A percentile compares a stretch with the other conserved stretches of the same genome.
phyloP scores from a whole-genome alignment of 805 yeast genomes.

The Starmerella vitae region DNA sequence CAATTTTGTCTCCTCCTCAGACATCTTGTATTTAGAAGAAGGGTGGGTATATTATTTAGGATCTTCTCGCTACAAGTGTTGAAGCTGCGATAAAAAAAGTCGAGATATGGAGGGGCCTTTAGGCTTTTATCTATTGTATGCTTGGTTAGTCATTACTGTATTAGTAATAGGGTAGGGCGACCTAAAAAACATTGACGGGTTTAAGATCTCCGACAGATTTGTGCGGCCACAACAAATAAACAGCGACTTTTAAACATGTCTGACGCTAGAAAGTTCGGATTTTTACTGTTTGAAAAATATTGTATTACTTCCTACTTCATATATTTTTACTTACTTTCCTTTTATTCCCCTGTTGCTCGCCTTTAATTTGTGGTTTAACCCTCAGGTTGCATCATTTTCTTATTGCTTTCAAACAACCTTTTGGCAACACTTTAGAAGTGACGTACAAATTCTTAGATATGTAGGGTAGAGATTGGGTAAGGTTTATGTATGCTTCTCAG shows the following conservation, averaged over 20 bases:
- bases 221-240: conserved; percentile 15
- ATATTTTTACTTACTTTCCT: too few relatives aligned
- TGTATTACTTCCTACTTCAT: too few relatives aligned
- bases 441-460: neutral
- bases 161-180: conserved; percentile 13
- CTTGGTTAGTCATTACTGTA: conserved; percentile 12
- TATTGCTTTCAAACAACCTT: neutral
- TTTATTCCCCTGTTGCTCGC: too few relatives aligned
- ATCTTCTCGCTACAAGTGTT: conserved; percentile 16
- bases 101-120: neutral
- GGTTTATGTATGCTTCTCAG: neutral
- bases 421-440: neutral
- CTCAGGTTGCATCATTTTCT: too few relatives aligned
- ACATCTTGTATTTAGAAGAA: conserved; percentile 23
- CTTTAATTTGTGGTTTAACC: too few relatives aligned
- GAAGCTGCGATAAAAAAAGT: conserved; percentile 9
- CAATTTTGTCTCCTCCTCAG: conserved; percentile 21
- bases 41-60: conserved; percentile 16
- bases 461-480: neutral
- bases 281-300: too few relatives aligned
- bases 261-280: too few relatives aligned
- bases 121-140: conserved; percentile 13
- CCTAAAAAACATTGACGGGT: conserved; percentile 17
- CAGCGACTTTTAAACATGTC: too few relatives aligned
- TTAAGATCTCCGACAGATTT: conserved; percentile 12